phyloP scores from a whole-genome alignment of 352 stramenopile species.

The Synura sp. region DNA sequence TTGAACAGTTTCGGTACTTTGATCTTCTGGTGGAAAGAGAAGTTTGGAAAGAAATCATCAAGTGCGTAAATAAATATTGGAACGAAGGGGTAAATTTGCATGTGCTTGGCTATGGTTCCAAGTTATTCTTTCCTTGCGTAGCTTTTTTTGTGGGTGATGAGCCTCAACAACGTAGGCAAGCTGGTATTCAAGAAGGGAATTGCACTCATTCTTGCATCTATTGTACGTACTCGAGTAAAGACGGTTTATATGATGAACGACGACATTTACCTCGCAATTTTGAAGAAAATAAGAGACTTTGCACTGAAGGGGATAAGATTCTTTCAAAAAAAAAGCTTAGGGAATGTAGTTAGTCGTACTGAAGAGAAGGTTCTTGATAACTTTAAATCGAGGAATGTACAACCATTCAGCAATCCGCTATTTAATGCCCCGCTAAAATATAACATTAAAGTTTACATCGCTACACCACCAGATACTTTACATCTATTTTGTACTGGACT shows the following conservation, averaged over 20 bases:
- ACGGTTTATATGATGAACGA: slow-evolving; percentile 35
- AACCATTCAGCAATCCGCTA: slow-evolving; percentile 20
- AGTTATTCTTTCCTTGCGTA: slow-evolving; percentile 23
- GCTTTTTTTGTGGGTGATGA: slow-evolving; percentile 27
- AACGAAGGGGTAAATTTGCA: slow-evolving; percentile 27
- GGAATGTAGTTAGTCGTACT: too few species aligned
- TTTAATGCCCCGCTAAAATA: slow-evolving; percentile 16
- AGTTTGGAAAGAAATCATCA: slow-evolving; percentile 30
- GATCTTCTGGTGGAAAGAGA: not conserved
- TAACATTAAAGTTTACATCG: slow-evolving; percentile 21
- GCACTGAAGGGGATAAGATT: slow-evolving; percentile 23
- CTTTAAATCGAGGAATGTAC: not conserved
- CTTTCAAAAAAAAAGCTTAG: slow-evolving; percentile 21
- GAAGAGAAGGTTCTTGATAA: slow-evolving; percentile 29
- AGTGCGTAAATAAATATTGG: slow-evolving; percentile 12
- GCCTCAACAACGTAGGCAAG: not conserved
- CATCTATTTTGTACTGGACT: slow-evolving; percentile 31
- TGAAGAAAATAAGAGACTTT: slow-evolving; percentile 31
- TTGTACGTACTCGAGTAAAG: slow-evolving; percentile 18
- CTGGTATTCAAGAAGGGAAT: slow-evolving; percentile 21
- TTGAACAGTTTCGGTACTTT: slow-evolving; percentile 24
- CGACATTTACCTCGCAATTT: slow-evolving; percentile 37
- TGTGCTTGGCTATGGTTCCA: slow-evolving; percentile 17
- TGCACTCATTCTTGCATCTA: slow-evolving; percentile 19
- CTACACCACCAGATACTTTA: slow-evolving; percentile 15